Evolutionary conservation across 495 filamentous ascomycete genomes (phyloP).

Genomic region (Evernia prunastri): DNA sequence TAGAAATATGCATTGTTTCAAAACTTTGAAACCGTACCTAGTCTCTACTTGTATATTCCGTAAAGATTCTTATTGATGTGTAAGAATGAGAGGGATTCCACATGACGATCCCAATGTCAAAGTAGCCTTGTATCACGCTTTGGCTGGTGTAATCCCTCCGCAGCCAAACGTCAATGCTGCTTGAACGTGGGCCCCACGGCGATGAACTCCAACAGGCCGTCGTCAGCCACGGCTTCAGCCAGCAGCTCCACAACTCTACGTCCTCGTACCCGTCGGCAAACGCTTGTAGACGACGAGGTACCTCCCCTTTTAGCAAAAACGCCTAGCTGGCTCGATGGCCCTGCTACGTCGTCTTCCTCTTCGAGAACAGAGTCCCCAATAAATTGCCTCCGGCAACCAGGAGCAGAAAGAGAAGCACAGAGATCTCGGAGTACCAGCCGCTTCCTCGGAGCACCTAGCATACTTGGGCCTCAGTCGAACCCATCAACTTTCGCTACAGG

Average conservation of each 20-base stretch:
- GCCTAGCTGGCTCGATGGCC: conserved; percentile 14
- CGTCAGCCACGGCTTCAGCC: conserved; percentile 12
- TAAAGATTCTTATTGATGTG: neutral
- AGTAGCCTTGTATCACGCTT: neutral
- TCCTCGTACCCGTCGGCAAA: conserved; percentile 22
- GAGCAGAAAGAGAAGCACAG: conserved; percentile 16
- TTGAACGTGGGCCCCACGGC: conserved; percentile 12
- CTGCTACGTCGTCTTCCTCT: conserved; percentile 29
- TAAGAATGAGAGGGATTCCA: neutral
- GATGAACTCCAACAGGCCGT: conserved; percentile 18
- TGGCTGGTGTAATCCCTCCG: neutral
- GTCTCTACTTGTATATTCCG: neutral
- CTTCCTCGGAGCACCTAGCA: conserved; percentile 30
- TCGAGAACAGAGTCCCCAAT: conserved; percentile 45
- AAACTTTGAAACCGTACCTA: neutral
- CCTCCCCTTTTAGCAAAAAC: neutral
- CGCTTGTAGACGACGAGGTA: conserved; percentile 12
- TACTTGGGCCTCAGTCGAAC: conserved; percentile 29
- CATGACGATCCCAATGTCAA: neutral
- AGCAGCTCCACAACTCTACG: conserved; percentile 24
- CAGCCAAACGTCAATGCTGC: conserved; percentile 14
- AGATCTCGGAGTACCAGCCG: conserved; percentile 29
- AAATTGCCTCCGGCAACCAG: conserved; percentile 33
- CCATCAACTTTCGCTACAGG: conserved; percentile 37
- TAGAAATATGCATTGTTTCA: neutral